Conservation (phyloP, 1,284 basidiomycete species). For the Ustilago sp. region DNA sequence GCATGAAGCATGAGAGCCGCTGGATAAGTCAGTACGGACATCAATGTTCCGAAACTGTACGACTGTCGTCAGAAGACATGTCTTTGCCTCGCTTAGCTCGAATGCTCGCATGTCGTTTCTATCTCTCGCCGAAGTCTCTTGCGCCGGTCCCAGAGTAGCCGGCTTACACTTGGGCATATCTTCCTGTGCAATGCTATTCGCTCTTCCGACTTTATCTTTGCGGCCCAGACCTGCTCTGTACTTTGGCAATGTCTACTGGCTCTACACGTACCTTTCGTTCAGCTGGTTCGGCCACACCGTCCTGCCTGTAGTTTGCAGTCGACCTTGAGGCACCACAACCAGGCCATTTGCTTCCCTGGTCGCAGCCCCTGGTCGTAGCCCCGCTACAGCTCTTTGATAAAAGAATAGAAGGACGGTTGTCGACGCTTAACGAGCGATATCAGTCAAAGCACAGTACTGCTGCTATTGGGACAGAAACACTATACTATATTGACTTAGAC, state of each 20-base stretch:
- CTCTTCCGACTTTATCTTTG: neutral
- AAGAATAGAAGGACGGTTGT: too few relatives aligned
- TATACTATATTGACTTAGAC: too few relatives aligned
- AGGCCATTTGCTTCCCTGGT: too few relatives aligned
- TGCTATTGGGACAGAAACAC: too few relatives aligned
- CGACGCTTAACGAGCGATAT: too few relatives aligned
- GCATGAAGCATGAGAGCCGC: neutral
- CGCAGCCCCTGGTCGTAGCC: too few relatives aligned
- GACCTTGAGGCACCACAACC: too few relatives aligned
- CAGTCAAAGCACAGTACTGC: too few relatives aligned
- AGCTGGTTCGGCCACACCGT: neutral
- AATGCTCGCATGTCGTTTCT: neutral
- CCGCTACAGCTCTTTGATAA: too few relatives aligned
- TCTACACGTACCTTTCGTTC: neutral
- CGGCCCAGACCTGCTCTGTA: too few relatives aligned
- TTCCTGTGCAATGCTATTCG: neutral
- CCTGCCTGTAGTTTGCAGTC: too few relatives aligned
- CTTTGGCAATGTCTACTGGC: neutral
- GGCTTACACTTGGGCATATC: neutral
- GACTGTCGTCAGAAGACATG: conserved; percentile 15
- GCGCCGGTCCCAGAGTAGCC: neutral
- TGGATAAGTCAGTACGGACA: conserved; percentile 1
- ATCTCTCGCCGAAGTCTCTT: neutral
- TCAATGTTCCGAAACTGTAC: conserved; percentile 6
- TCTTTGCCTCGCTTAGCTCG: conserved; percentile 9